Percentiles rank a stretch among this genome's conserved stretches.
Evolutionary conservation across 768 basidiomycete species (phyloP).

Genomic region (Naematelia aurantialba): DNA sequence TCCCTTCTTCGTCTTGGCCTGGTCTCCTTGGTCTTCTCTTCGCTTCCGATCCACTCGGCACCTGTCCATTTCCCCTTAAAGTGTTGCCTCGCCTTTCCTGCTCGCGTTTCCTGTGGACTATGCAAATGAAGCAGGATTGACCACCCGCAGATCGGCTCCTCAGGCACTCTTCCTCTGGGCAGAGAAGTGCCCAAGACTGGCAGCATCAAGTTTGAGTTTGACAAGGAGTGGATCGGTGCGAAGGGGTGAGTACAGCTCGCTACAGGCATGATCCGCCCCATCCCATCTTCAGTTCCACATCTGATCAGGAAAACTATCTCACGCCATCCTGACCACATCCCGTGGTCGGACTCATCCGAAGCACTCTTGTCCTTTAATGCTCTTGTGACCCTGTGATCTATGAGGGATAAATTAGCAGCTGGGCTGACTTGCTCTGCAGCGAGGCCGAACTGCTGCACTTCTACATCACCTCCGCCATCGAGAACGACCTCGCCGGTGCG

Average conservation of each 20-base stretch:
- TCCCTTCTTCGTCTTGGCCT: no score
- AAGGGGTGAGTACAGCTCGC: conserved; percentile 36
- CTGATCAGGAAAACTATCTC: neutral
- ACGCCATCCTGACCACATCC: neutral
- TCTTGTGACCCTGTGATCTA: no score
- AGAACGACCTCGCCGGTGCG: conserved; percentile 4
- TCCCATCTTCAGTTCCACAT: no score
- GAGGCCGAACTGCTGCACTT: conserved; percentile 44
- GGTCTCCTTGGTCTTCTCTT: conserved; percentile 40
- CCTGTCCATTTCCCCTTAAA: no score
- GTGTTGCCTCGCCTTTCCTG: no score
- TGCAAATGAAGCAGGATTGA: neutral
- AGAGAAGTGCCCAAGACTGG: conserved; percentile 29
- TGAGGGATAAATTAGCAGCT: neutral
- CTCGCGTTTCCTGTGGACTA: neutral
- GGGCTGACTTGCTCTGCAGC: conserved; percentile 11
- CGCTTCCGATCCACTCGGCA: conserved; percentile 25
- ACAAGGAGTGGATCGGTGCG: conserved; percentile 49
- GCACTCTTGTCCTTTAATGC: no score
- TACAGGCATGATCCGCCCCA: conserved; percentile 10
- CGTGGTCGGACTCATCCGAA: no score
- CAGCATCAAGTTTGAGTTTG: conserved; percentile 44
- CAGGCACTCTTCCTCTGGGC: conserved; percentile 1
- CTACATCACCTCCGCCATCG: conserved; percentile 32
- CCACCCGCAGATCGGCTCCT: neutral